Evolutionary conservation across 208 protist species (phyloP).

Genomic region (Blastocrithidia nonstop): DNA sequence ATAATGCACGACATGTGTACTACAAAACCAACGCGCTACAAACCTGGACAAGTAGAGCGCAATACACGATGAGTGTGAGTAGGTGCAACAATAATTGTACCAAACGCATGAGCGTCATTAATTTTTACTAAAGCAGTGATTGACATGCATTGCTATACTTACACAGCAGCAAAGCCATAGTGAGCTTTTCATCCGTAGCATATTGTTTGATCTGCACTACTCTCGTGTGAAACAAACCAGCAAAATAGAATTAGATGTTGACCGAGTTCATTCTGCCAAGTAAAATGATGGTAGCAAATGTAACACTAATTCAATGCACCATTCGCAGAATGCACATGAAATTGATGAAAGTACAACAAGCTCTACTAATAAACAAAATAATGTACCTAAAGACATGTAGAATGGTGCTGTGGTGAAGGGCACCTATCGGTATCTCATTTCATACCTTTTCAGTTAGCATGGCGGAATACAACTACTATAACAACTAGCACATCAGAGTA

Average conservation of each 20-base stretch:
- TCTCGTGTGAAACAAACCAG: neutral
- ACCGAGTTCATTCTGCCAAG: too few relatives aligned
- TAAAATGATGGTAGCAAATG: too few relatives aligned
- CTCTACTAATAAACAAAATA: too few relatives aligned
- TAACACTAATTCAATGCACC: too few relatives aligned
- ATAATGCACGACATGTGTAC: neutral
- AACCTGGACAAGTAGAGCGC: too few relatives aligned
- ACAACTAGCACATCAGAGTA: slow-evolving; percentile 10
- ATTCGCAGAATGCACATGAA: too few relatives aligned
- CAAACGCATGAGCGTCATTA: neutral
- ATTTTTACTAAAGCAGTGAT: slow-evolving; percentile 13
- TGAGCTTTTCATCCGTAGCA: slow-evolving; percentile 16
- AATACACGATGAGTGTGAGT: too few relatives aligned
- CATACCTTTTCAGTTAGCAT: slow-evolving; percentile 47
- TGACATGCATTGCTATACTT: slow-evolving; percentile 16
- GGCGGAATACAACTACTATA: slow-evolving; percentile 46
- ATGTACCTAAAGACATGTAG: too few relatives aligned
- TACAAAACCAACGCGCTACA: neutral
- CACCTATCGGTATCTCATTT: slow-evolving; percentile 14
- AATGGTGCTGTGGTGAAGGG: neutral
- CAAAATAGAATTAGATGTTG: neutral
- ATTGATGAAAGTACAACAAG: too few relatives aligned
- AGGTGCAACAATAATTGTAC: neutral
- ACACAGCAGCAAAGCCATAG: slow-evolving; percentile 17
- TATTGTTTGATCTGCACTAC: slow-evolving; percentile 23